A percentile compares a stretch with the other conserved stretches of the same genome.
phyloP scores from a whole-genome alignment of 148 eudicot species.

The Agrostemma githago region DNA sequence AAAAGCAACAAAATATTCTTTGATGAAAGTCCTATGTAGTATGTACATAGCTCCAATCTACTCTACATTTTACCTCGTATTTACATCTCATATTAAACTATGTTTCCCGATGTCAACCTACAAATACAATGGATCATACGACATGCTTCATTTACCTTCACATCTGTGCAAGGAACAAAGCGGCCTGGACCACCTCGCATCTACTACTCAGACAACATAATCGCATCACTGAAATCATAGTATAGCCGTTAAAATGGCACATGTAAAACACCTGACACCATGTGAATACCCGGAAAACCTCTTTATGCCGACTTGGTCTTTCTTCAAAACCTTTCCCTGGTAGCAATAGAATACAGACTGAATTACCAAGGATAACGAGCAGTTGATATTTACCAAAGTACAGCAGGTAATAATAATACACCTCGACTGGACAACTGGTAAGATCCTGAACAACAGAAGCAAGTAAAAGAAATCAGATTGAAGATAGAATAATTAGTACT shows the following conservation, averaged over 20 bases:
- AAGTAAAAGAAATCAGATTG: neutral
- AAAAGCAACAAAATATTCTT: no score
- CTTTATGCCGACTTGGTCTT: neutral
- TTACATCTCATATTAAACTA: slow-evolving; percentile 2
- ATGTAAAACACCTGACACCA: neutral
- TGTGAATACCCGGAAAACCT: neutral
- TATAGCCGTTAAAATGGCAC: neutral
- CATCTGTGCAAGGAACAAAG: neutral
- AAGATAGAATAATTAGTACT: neutral
- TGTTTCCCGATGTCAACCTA: neutral
- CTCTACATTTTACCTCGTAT: neutral
- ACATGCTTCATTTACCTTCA: neutral
- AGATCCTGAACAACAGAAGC: slow-evolving; percentile 7
- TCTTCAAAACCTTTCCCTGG: neutral
- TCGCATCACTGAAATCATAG: neutral
- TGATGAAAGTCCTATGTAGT: no score
- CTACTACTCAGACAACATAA: neutral
- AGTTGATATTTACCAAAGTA: neutral
- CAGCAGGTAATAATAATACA: neutral
- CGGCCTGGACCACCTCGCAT: neutral
- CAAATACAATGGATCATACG: neutral
- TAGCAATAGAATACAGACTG: neutral
- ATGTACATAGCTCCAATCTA: neutral
- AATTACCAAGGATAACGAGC: neutral
- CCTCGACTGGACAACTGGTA: no score